These are phyloP conservation scores for Tricholoma saponaceum DNA, from an alignment of 768 basidiomycete genomes.

Conservation along the genomic window DNA sequence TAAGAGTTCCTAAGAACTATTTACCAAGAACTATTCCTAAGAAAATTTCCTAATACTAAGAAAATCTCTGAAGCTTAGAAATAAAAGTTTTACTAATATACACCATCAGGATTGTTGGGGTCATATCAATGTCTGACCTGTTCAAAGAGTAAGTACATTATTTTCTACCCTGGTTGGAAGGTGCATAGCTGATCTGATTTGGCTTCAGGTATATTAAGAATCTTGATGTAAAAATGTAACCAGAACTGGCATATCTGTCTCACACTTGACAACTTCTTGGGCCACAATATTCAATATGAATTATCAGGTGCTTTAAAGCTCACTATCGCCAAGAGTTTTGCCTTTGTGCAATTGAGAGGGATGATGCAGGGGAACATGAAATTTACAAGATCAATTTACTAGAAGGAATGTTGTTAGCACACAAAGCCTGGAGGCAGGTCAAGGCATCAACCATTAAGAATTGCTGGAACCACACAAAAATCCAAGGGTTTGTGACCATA, in stretches of 20 bases:
- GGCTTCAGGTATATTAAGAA: not conserved
- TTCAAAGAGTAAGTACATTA: no score
- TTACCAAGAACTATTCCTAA: no score
- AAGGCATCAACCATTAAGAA: conserved; percentile 21
- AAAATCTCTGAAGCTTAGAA: no score
- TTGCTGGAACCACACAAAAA: conserved; percentile 21
- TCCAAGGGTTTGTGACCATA: no score
- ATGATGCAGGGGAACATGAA: conserved; percentile 24
- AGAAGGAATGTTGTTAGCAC: conserved; percentile 28
- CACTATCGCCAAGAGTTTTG: not conserved
- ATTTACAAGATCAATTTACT: conserved; percentile 21
- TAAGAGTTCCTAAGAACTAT: no score
- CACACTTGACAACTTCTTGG: not conserved
- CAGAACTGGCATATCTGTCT: not conserved
- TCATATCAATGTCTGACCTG: no score
- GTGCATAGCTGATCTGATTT: no score
- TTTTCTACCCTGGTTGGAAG: no score
- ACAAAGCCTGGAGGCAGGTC: conserved; percentile 27
- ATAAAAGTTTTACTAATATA: no score
- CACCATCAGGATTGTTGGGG: no score
- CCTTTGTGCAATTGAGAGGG: conserved; percentile 21
- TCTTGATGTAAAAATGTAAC: not conserved
- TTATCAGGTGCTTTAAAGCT: not conserved
- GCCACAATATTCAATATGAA: not conserved
- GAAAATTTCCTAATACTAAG: no score